phyloP scores from a whole-genome alignment of 2,329 filamentous ascomycete genomes.

The Pestalotiopsis sp. region DNA sequence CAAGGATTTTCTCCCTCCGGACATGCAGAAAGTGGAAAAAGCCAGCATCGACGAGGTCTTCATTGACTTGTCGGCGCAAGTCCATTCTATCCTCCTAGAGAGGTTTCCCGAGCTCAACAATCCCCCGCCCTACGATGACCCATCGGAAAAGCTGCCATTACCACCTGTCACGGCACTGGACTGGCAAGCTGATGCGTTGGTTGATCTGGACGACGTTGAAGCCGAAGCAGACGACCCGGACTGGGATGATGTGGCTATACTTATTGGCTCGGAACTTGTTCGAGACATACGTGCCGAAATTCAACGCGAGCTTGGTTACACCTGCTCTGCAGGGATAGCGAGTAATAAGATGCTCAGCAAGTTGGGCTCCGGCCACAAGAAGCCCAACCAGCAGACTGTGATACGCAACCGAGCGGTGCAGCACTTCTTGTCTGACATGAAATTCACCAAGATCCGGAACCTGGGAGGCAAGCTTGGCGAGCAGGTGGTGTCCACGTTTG shows the following conservation, averaged over 20 bases:
- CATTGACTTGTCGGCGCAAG: slow-evolving; percentile 82
- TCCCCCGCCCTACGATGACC: slow-evolving; percentile 73
- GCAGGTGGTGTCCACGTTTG: slow-evolving; percentile 77
- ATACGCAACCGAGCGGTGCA: slow-evolving; percentile 81
- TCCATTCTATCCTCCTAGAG: slow-evolving; percentile 73
- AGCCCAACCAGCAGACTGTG: slow-evolving; percentile 93
- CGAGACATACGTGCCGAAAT: slow-evolving; percentile 71
- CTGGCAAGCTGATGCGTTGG: slow-evolving; percentile 80
- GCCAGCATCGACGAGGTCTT: slow-evolving; percentile 96
- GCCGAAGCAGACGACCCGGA: slow-evolving; percentile 81
- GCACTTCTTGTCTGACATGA: slow-evolving; percentile 79
- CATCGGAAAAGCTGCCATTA: slow-evolving; percentile 67
- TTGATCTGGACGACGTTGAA: slow-evolving; percentile 72
- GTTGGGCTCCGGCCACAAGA: slow-evolving; percentile 85
- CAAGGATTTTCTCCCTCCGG: slow-evolving; percentile 67
- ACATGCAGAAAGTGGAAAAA: slow-evolving; percentile 80
- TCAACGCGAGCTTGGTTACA: slow-evolving; percentile 74
- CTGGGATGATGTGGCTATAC: slow-evolving; percentile 91
- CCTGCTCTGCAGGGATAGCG: slow-evolving; percentile 86
- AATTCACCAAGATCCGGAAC: slow-evolving; percentile 92
- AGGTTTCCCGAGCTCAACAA: slow-evolving; percentile 72
- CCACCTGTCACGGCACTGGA: slow-evolving; percentile 71
- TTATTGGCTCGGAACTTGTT: slow-evolving; percentile 87
- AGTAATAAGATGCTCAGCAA: slow-evolving; percentile 96
- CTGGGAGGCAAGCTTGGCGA: slow-evolving; percentile 94